A percentile compares a stretch with the other conserved stretches of the same genome.
These are phyloP conservation scores for Petrea volubilis DNA, from an alignment of 257 asterid genomes.

Conservation along the genomic window DNA sequence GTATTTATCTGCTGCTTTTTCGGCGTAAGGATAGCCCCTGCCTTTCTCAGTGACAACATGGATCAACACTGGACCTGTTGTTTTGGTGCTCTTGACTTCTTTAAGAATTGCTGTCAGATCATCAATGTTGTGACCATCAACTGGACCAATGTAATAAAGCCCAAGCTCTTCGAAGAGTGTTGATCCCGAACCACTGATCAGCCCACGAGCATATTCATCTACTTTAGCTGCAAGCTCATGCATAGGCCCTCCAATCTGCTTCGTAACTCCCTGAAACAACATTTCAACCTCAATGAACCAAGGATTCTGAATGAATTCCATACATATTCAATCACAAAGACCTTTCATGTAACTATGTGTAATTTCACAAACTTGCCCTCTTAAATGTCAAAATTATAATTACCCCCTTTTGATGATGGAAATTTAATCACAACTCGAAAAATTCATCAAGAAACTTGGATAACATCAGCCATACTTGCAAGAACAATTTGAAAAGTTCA, in stretches of 20 bases:
- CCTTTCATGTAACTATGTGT: too few species aligned
- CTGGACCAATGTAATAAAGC: slow-evolving; percentile 93
- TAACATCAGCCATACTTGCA: too few species aligned
- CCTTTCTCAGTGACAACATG: slow-evolving; percentile 97
- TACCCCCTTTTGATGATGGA: too few species aligned
- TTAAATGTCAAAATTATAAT: too few species aligned
- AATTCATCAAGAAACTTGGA: too few species aligned
- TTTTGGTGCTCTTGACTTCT: slow-evolving; percentile 89
- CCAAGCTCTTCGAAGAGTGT: slow-evolving; percentile 94
- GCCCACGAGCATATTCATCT: slow-evolving; percentile 95
- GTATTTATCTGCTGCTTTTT: slow-evolving; percentile 91
- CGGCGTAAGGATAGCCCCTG: slow-evolving; percentile 95
- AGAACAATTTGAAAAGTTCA: too few species aligned
- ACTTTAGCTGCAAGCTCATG: slow-evolving; percentile 96
- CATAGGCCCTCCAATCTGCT: slow-evolving; percentile 94
- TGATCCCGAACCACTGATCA: slow-evolving; percentile 93
- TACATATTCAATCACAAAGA: neutral
- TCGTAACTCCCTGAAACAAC: slow-evolving; percentile 83
- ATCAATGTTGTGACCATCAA: slow-evolving; percentile 88
- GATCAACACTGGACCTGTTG: slow-evolving; percentile 88
- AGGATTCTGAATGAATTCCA: neutral
- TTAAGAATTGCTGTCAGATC: slow-evolving; percentile 77
- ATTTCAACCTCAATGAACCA: slow-evolving; percentile 19
- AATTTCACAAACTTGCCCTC: too few species aligned
- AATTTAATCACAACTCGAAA: too few species aligned